Conservation (phyloP, 345 rosid species). For the Mangifera indica region DNA sequence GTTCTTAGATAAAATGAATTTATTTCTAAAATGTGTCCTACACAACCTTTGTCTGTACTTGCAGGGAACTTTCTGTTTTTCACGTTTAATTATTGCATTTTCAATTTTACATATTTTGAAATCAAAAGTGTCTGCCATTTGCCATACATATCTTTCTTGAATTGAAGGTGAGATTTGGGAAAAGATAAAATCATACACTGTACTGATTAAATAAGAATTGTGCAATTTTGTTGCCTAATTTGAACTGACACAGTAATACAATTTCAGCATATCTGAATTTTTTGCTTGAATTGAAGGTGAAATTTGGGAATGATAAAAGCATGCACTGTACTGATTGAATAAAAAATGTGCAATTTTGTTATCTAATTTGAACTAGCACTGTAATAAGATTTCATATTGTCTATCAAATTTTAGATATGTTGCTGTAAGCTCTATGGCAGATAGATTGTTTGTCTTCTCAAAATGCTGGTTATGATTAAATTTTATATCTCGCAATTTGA, state of each 20-base stretch:
- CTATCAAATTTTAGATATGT: neutral
- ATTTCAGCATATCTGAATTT: neutral
- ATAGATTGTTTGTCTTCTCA: neutral
- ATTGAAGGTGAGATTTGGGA: neutral
- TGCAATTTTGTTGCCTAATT: neutral
- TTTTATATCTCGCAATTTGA: neutral
- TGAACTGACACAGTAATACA: neutral
- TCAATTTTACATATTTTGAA: neutral
- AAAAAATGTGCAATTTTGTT: neutral
- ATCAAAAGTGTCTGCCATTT: neutral
- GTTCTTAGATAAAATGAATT: neutral
- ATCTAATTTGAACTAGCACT: neutral
- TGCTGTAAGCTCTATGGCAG: neutral
- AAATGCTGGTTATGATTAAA: neutral
- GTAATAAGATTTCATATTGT: neutral
- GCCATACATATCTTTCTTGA: neutral
- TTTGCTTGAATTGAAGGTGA: neutral
- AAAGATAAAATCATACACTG: neutral
- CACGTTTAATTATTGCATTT: slow-evolving; percentile 2
- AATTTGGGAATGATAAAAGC: neutral
- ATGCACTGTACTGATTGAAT: neutral
- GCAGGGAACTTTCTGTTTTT: neutral
- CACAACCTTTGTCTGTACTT: neutral
- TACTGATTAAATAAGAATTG: neutral
- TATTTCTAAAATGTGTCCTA: neutral